Evolutionary conservation across 2,329 filamentous ascomycete genomes (phyloP).

Genomic region (Exophiala alcalophila): DNA sequence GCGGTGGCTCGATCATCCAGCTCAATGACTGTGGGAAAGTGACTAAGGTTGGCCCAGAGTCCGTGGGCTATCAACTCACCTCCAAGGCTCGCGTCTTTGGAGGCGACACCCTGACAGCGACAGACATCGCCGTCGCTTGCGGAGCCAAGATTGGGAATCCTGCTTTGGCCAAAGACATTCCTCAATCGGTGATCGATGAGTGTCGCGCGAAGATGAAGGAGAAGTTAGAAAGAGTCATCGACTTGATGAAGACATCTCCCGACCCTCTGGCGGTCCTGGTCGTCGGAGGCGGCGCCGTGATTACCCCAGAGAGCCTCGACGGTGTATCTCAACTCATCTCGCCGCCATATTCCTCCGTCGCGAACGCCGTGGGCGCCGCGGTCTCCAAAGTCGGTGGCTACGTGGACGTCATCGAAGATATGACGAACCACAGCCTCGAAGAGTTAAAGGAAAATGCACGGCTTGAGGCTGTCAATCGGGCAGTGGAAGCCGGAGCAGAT

Average conservation of each 20-base stretch:
- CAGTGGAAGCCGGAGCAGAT: too few relatives aligned
- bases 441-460: background rate
- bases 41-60: constrained; percentile 54
- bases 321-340: background rate
- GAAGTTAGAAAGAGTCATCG: background rate
- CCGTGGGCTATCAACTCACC: constrained; percentile 52
- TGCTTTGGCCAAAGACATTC: background rate
- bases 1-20: constrained; percentile 45
- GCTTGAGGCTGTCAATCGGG: background rate
- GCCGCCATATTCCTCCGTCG: background rate
- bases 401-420: too few relatives aligned
- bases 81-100: constrained; percentile 52
- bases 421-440: background rate
- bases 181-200: background rate
- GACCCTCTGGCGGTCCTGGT: background rate
- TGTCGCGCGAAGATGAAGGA: background rate
- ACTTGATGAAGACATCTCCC: background rate
- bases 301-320: background rate
- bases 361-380: background rate
- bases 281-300: background rate
- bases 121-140: constrained; percentile 49
- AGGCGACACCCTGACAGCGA: constrained; percentile 52
- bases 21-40: constrained; percentile 37
- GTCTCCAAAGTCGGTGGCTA: background rate
- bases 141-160: constrained; percentile 23